Base-by-base conservation (phyloP, 352 stramenopile species). In the Pythium volutum region DNA sequence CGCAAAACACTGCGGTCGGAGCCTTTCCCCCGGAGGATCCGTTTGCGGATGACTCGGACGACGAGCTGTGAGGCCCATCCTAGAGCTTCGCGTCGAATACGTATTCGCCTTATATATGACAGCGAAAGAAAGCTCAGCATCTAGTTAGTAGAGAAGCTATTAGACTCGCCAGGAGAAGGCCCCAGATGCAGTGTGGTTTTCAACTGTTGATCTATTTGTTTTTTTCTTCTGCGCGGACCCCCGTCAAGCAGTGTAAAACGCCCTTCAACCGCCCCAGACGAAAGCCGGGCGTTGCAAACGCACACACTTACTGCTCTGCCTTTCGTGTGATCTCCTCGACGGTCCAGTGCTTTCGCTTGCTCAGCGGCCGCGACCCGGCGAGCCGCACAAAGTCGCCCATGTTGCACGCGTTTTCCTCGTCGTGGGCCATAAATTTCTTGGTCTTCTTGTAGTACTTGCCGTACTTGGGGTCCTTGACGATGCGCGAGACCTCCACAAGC, bases 351-450 rank as follows among this genome's bases (percentile, higher is more conserved):
- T 95, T 95, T 65, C 75, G 75, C 82, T 95, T 95, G 71, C 80
- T 91, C 56, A 95, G 74, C 46, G 87, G 87, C 14, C 87, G 84
- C 57, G 84, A 93, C 27, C 58, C 45, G 49, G 78, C 88, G 55
- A 95, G 76, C 55, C 79, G 78, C 67, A 95, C 87, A 34, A 89
- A 80, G 79, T 95, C 87, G 66, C 86, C 93, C 15, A 95, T 88
- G 77, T 96, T 96, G 74, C 92, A 97, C 33, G 87, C 83, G 74
- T 98, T 82, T 45, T 95, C 75, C 64, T 98, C 94, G 77, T 98
- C 94, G 75, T 98, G 94, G n/a, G 94, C 94, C 94, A 98, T 98
- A 70, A 98, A 98, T 71, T 98, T 98, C 70, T 96, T 96, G 55
- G 92, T 98, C 76, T 96, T 98, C 71, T 93, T 96, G 74, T 97